A percentile compares a stretch with the other conserved stretches of the same genome.
These are phyloP conservation scores for Phytophthora multivora DNA, from an alignment of 352 stramenopile genomes.

Conservation along the genomic window DNA sequence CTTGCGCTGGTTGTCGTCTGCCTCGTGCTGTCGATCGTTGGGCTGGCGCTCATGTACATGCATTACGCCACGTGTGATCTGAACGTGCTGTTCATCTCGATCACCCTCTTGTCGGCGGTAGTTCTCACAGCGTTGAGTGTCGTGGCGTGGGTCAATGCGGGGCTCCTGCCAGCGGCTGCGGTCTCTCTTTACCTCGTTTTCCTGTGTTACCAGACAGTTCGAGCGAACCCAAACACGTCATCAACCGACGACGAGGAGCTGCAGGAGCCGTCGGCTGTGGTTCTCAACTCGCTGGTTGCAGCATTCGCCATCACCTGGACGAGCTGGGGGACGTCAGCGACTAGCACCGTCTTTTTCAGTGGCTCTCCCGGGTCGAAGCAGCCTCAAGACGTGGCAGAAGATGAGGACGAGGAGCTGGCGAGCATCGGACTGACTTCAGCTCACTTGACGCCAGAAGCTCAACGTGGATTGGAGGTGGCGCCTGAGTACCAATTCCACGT, in stretches of 20 bases:
- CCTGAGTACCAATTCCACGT: conserved; percentile 80
- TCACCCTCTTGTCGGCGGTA: conserved; percentile 53
- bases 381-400: conserved; percentile 15
- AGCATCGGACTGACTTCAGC: conserved; percentile 30
- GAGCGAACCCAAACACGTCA: conserved; percentile 62
- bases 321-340: conserved; percentile 69
- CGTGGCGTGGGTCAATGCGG: conserved; percentile 59
- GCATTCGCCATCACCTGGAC: conserved; percentile 74
- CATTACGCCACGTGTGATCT: conserved; percentile 55
- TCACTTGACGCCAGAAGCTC: conserved; percentile 15
- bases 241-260: conserved; percentile 34
- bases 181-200: conserved; percentile 69
- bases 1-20: conserved; percentile 50
- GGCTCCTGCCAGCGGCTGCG: conserved; percentile 58
- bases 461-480: conserved; percentile 24
- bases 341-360: conserved; percentile 61
- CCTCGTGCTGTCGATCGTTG: conserved; percentile 34
- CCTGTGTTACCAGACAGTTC: conserved; percentile 75
- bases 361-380: conserved; percentile 32
- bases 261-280: conserved; percentile 43
- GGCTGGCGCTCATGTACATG: conserved; percentile 61
- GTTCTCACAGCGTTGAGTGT: conserved; percentile 63
- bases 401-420: conserved; percentile 38
- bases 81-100: conserved; percentile 63
- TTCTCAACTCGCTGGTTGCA: conserved; percentile 59